Percentiles rank a stretch among this genome's conserved stretches.
Evolutionary conservation across 1,284 basidiomycete species (phyloP).

Genomic region (Fomitopsis pinicola): DNA sequence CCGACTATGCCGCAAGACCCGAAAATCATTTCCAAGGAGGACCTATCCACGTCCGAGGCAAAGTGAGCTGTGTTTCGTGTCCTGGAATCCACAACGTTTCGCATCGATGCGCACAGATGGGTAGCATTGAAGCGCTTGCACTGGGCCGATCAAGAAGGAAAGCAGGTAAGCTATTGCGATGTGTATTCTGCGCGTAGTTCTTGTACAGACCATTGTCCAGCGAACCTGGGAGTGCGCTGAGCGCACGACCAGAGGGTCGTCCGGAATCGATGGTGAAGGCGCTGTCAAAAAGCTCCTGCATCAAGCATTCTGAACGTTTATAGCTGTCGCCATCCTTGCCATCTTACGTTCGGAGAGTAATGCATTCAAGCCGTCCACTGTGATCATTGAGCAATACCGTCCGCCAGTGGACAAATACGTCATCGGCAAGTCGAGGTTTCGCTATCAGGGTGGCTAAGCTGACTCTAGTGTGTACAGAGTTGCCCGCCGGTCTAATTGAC

Average conservation of each 20-base stretch:
- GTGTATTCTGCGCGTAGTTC: not conserved
- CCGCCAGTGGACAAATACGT: slow-evolving; percentile 74
- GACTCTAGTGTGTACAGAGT: slow-evolving; percentile 44
- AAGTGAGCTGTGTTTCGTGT: slow-evolving; percentile 39
- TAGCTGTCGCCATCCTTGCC: slow-evolving; percentile 82
- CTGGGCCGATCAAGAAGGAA: slow-evolving; percentile 72
- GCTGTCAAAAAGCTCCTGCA: not conserved
- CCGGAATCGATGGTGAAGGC: slow-evolving; percentile 73
- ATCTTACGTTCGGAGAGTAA: slow-evolving; percentile 70
- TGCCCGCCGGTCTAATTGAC: slow-evolving; percentile 87
- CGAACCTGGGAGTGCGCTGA: slow-evolving; percentile 85
- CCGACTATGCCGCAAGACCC: slow-evolving; percentile 28
- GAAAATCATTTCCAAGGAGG: slow-evolving; percentile 31
- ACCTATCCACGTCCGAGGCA: slow-evolving; percentile 54
- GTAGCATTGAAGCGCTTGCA: slow-evolving; percentile 70
- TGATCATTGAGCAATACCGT: slow-evolving; percentile 87
- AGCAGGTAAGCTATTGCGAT: slow-evolving; percentile 46
- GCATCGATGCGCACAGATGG: slow-evolving; percentile 46
- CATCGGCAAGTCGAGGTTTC: slow-evolving; percentile 47
- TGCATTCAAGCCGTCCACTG: slow-evolving; percentile 66
- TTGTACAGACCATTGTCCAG: slow-evolving; percentile 32
- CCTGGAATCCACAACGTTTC: slow-evolving; percentile 3
- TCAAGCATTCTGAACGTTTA: not conserved
- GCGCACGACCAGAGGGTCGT: slow-evolving; percentile 67
- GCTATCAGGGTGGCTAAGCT: not conserved